Conservation (phyloP, 768 basidiomycete species). For the Podaxis mareebaensis region DNA sequence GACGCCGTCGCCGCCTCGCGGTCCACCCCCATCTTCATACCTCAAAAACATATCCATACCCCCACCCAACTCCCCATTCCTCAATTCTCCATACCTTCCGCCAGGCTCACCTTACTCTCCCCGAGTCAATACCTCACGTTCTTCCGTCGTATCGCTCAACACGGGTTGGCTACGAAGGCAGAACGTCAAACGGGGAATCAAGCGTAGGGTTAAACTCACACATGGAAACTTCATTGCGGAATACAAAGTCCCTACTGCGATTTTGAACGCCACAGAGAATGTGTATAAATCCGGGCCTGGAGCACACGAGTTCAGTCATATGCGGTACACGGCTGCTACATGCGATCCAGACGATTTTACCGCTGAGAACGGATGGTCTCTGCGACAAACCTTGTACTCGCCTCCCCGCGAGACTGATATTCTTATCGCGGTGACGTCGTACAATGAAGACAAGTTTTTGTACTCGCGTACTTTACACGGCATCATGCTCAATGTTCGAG, state of each 20-base stretch:
- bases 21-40: not conserved
- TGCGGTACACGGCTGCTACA: conserved; percentile 87
- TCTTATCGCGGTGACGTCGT: conserved; percentile 88
- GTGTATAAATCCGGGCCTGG: conserved; percentile 61
- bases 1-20: not conserved
- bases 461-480: conserved; percentile 86
- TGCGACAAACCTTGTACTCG: conserved; percentile 75
- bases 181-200: conserved; percentile 80
- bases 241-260: conserved; percentile 77
- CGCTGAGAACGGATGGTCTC: conserved; percentile 70
- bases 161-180: conserved; percentile 67
- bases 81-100: conserved; percentile 17
- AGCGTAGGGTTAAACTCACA: conserved; percentile 86
- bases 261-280: conserved; percentile 72
- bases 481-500: conserved; percentile 92
- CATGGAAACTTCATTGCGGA: conserved; percentile 87
- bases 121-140: conserved; percentile 9
- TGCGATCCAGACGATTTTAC: conserved; percentile 84
- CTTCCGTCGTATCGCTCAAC: conserved; percentile 31
- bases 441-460: conserved; percentile 83
- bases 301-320: conserved; percentile 87
- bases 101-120: conserved; percentile 17
- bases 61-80: conserved; percentile 9
- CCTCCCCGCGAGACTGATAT: conserved; percentile 72
- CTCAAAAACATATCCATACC: not conserved